Conservation (phyloP, 164 flowering plant species). For the Vitis rotundifolia region DNA sequence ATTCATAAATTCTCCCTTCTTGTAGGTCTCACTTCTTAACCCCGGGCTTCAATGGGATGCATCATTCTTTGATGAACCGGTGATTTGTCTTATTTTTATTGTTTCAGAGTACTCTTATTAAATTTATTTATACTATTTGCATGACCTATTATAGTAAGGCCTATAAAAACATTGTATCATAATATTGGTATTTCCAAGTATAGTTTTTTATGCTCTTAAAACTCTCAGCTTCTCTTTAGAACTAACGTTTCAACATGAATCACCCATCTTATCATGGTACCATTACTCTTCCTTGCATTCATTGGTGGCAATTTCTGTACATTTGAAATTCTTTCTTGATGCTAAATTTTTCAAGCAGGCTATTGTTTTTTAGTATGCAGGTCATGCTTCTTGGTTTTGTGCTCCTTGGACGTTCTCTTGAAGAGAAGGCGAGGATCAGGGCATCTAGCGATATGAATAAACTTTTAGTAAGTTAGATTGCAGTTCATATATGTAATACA, state of each 20-base stretch:
- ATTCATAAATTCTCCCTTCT: slow-evolving; percentile 6
- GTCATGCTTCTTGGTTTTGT: slow-evolving; percentile 99
- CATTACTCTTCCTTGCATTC: background rate
- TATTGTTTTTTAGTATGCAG: slow-evolving; percentile 75
- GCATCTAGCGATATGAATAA: slow-evolving; percentile 99
- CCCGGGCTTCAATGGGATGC: slow-evolving; percentile 92
- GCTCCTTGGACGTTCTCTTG: slow-evolving; percentile 93
- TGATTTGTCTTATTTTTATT: slow-evolving; percentile 39
- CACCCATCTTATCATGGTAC: background rate
- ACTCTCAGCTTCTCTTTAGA: no score
- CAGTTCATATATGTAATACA: background rate
- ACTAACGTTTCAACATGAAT: no score
- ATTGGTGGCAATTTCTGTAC: background rate
- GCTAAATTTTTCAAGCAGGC: slow-evolving; percentile 29
- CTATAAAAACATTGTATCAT: no score
- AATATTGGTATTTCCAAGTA: no score
- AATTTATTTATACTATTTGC: background rate
- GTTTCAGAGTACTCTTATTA: background rate
- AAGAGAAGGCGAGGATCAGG: slow-evolving; percentile 81
- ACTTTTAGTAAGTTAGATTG: slow-evolving; percentile 66
- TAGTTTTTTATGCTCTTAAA: no score
- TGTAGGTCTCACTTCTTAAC: slow-evolving; percentile 81
- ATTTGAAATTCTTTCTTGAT: background rate
- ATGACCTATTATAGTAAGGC: background rate
- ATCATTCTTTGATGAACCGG: slow-evolving; percentile 98